These are phyloP conservation scores for Inonotus hispidus DNA, from an alignment of 1,284 basidiomycete genomes.

Conservation along the genomic window DNA sequence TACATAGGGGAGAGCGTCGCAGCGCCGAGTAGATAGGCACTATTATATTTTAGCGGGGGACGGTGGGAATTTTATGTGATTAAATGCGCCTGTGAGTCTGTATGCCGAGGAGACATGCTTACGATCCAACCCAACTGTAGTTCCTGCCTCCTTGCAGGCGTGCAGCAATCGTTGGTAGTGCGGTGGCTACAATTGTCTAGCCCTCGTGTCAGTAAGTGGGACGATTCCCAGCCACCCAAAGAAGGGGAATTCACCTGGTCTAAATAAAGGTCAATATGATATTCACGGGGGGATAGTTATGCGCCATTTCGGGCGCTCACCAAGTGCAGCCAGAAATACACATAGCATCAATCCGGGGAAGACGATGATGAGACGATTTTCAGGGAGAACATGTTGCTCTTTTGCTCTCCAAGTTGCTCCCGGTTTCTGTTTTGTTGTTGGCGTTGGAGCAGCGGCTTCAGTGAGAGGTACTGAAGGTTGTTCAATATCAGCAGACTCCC, in stretches of 20 bases:
- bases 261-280: background rate
- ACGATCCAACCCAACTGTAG: slow-evolving; percentile 79
- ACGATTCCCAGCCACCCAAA: background rate
- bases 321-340: slow-evolving; percentile 38
- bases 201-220: background rate
- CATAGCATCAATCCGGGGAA: slow-evolving; percentile 37
- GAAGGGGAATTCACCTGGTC: background rate
- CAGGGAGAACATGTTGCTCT: slow-evolving; percentile 37
- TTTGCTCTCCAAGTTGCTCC: slow-evolving; percentile 32
- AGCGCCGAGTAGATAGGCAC: slow-evolving; percentile 69
- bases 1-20: slow-evolving; percentile 68
- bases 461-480: background rate
- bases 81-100: background rate
- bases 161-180: slow-evolving; percentile 72
- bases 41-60: slow-evolving; percentile 24
- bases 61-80: background rate
- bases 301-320: slow-evolving; percentile 24
- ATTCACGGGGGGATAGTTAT: background rate
- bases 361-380: slow-evolving; percentile 37
- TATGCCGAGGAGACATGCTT: slow-evolving; percentile 20
- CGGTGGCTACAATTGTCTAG: slow-evolving; percentile 74
- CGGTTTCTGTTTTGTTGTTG: slow-evolving; percentile 24
- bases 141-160: slow-evolving; percentile 62
- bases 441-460: background rate
- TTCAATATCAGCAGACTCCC: background rate